Evolutionary conservation across 2,329 filamentous ascomycete genomes (phyloP).

Genomic region (Botrytis pseudocinerea): DNA sequence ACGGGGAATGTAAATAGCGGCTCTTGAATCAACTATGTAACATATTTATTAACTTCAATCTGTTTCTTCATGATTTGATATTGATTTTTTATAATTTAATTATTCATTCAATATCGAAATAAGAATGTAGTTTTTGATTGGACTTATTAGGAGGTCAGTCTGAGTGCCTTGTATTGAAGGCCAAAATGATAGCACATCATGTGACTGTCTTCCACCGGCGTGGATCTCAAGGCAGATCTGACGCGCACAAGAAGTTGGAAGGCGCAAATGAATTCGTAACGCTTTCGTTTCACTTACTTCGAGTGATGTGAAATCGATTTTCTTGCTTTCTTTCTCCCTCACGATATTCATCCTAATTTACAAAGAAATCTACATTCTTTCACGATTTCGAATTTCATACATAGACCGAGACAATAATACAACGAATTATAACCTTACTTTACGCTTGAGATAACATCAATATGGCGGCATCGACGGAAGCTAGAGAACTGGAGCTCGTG

Average conservation of each 20-base stretch:
- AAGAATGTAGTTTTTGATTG: no score
- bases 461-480: conserved; percentile 33
- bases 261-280: conserved; percentile 19
- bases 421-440: not conserved
- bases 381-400: not conserved
- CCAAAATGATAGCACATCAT: not conserved
- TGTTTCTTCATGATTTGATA: not conserved
- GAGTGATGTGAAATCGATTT: not conserved
- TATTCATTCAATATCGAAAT: not conserved
- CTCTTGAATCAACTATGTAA: not conserved
- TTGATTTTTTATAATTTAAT: not conserved
- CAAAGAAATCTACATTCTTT: not conserved
- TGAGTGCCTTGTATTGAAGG: not conserved
- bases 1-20: not conserved
- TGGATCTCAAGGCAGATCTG: conserved; percentile 17
- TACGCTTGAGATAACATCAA: not conserved
- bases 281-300: not conserved
- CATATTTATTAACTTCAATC: not conserved
- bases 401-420: not conserved
- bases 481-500: conserved; percentile 71
- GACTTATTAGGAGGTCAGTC: not conserved
- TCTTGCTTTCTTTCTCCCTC: not conserved
- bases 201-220: not conserved
- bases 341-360: not conserved
- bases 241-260: conserved; percentile 17